These are phyloP conservation scores for Umbelopsis vinacea DNA, from an alignment of 192 early-diverging fungal species.

Conservation along the genomic window DNA sequence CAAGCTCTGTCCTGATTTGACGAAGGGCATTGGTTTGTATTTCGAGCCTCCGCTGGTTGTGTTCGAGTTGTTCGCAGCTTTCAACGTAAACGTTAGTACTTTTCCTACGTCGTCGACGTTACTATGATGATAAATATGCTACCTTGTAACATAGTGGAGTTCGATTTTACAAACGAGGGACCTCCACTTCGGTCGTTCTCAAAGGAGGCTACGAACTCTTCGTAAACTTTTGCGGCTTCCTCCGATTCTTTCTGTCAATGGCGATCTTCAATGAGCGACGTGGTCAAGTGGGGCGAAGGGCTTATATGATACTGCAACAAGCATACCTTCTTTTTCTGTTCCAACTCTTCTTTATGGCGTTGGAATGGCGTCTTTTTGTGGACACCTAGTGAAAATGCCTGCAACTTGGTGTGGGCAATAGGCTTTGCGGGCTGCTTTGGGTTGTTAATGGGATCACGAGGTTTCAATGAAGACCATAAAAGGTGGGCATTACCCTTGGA, in stretches of 20 bases:
- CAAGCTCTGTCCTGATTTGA: constrained; percentile 39
- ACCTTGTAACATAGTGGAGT: constrained; percentile 51
- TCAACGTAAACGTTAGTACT: too few relatives aligned
- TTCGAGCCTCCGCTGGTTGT: neutral
- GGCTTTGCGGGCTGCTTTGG: constrained; percentile 37
- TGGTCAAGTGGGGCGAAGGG: too few relatives aligned
- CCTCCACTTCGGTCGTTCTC: constrained; percentile 53
- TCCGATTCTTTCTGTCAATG: constrained; percentile 70
- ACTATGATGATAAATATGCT: constrained; percentile 21
- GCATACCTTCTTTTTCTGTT: constrained; percentile 72
- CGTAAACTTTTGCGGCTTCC: constrained; percentile 78
- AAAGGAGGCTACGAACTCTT: constrained; percentile 83
- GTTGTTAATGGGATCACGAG: too few relatives aligned
- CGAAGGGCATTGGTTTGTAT: constrained; percentile 39
- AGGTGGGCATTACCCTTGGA: neutral
- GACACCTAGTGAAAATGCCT: constrained; percentile 69
- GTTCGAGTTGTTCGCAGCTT: neutral
- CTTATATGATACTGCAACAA: constrained; percentile 12
- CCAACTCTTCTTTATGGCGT: constrained; percentile 75
- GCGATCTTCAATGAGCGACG: neutral
- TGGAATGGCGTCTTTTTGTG: constrained; percentile 78
- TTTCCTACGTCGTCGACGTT: neutral
- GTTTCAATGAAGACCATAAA: neutral
- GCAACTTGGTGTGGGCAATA: constrained; percentile 64
- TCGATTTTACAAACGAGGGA: constrained; percentile 56